These are phyloP conservation scores for Mycena vitilis DNA, from an alignment of 768 basidiomycete genomes.

Conservation along the genomic window DNA sequence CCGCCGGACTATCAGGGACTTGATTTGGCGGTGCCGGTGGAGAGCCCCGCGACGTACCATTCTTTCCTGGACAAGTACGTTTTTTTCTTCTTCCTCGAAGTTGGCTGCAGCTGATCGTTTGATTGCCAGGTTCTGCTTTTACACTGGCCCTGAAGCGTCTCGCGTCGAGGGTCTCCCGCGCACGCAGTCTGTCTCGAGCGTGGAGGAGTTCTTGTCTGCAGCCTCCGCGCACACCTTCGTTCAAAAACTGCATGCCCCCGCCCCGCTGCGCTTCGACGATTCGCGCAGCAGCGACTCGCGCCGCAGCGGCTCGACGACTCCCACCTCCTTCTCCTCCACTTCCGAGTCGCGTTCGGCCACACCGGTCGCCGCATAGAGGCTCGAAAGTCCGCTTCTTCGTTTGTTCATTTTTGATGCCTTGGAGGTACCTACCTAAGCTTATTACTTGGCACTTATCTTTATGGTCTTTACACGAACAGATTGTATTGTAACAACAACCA, in stretches of 20 bases:
- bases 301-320: slow-evolving; percentile 31
- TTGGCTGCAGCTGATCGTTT: slow-evolving; percentile 4
- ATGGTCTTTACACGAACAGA: slow-evolving; percentile 31
- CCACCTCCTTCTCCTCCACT: slow-evolving; percentile 17
- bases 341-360: slow-evolving; percentile 23
- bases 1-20: slow-evolving; percentile 33
- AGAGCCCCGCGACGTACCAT: slow-evolving; percentile 59
- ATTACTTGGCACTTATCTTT: slow-evolving; percentile 21
- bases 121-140: slow-evolving; percentile 78
- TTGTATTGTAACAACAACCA: slow-evolving; percentile 8
- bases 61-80: slow-evolving; percentile 74
- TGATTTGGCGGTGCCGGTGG: slow-evolving; percentile 31
- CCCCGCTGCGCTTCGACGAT: slow-evolving; percentile 27
- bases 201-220: slow-evolving; percentile 61
- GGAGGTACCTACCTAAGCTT: background rate
- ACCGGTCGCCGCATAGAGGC: slow-evolving; percentile 19
- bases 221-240: slow-evolving; percentile 43
- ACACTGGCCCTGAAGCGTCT: slow-evolving; percentile 65
- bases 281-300: slow-evolving; percentile 2
- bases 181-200: slow-evolving; percentile 64
- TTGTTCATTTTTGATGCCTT: slow-evolving; percentile 2
- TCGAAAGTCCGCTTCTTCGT: too few species aligned
- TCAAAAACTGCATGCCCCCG: slow-evolving; percentile 15
- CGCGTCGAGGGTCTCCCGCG: slow-evolving; percentile 42
- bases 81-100: slow-evolving; percentile 16